Percentiles rank a stretch among this genome's conserved stretches.
Conservation (phyloP, 164 flowering plant species). For the Chimonanthus salicifolius region DNA sequence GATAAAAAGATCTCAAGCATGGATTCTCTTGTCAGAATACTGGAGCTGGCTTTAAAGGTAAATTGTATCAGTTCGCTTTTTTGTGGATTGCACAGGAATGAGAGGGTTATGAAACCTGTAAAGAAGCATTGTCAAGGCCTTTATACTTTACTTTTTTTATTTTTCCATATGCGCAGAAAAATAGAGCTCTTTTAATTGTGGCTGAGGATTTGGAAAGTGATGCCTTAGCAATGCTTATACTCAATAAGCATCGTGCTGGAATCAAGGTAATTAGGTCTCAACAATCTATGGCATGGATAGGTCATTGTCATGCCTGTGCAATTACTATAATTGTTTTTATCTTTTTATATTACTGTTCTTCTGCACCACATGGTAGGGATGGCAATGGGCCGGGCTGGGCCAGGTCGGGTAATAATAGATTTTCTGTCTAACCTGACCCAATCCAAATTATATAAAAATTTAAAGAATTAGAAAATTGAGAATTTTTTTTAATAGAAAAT, state of each 20-base stretch:
- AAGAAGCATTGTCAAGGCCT: constrained; percentile 2
- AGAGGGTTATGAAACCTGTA: neutral
- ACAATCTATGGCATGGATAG: neutral
- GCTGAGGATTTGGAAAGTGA: constrained; percentile 92
- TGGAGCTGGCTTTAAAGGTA: constrained; percentile 70
- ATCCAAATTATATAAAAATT: too few relatives aligned
- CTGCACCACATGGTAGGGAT: neutral
- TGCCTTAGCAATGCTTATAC: constrained; percentile 59
- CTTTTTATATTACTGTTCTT: neutral
- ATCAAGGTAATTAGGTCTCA: constrained; percentile 43
- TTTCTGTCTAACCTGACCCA: too few relatives aligned
- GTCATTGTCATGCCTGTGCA: neutral
- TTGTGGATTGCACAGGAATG: neutral
- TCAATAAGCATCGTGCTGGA: constrained; percentile 79
- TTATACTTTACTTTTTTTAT: neutral
- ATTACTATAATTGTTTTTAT: too few relatives aligned
- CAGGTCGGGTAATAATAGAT: too few relatives aligned
- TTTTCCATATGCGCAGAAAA: constrained; percentile 27
- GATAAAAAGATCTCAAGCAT: constrained; percentile 75
- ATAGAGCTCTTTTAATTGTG: constrained; percentile 60
- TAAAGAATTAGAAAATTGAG: too few relatives aligned
- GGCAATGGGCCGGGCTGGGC: too few relatives aligned
- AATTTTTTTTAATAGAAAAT: too few relatives aligned
- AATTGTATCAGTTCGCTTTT: neutral
- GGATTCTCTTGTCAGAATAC: constrained; percentile 46